These are phyloP conservation scores for Breviolum minutum DNA, from an alignment of 73 alveolate species.

Conservation along the genomic window DNA sequence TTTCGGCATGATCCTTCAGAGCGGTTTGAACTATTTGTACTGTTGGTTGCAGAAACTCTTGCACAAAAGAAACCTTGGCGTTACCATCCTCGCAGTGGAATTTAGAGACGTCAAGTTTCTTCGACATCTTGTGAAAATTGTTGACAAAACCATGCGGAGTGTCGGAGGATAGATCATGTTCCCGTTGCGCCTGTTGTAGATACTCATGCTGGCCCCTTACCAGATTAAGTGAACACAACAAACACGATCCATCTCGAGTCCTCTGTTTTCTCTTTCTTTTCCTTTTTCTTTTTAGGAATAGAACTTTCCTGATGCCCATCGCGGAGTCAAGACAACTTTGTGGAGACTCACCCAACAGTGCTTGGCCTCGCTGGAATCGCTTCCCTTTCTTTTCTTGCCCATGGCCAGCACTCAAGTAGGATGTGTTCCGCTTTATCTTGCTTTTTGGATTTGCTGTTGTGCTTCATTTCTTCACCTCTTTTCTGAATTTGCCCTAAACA, in stretches of 20 bases:
- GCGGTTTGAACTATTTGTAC: neutral
- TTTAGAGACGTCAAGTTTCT: too few species aligned
- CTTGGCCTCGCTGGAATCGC: constrained; percentile 57
- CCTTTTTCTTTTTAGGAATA: constrained; percentile 18
- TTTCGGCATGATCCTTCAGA: neutral
- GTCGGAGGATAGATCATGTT: too few species aligned
- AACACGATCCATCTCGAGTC: neutral
- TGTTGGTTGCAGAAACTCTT: neutral
- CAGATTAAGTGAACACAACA: too few species aligned
- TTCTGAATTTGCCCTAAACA: too few species aligned
- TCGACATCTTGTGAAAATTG: too few species aligned
- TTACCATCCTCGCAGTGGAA: too few species aligned
- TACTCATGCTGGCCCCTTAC: too few species aligned
- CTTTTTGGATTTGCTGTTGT: neutral
- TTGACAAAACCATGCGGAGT: too few species aligned
- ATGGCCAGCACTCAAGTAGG: constrained; percentile 21
- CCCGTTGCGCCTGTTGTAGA: too few species aligned
- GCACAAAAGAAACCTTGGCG: too few species aligned
- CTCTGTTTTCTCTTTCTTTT: neutral
- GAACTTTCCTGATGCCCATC: neutral
- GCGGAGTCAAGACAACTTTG: neutral
- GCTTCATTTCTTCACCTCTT: too few species aligned
- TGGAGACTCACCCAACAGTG: neutral
- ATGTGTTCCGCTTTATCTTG: neutral
- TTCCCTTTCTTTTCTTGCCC: constrained; percentile 85